Base-by-base conservation (phyloP, 164 flowering plant genomes). In the Chimonanthus salicifolius region DNA sequence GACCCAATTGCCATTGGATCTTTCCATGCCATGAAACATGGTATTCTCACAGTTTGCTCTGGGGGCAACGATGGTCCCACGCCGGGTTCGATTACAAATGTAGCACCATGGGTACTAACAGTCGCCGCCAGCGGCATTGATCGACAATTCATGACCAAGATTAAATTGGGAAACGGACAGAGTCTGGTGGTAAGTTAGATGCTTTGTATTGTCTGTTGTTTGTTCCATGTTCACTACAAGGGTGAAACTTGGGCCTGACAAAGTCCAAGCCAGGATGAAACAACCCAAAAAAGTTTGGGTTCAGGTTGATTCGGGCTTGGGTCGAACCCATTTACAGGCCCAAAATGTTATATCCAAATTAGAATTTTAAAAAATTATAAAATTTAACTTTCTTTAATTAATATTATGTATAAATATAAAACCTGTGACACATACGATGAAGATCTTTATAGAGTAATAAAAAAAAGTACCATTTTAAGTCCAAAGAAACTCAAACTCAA, bases 161-260 rank as follows among this genome's bases (percentile, higher is more conserved):
- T 80, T 18, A 67, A 33, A n/a, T 70, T 80, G 33, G 82, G 80
- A 9, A 74, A 79, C 47, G 82, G 79, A n/a, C 64, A 70, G 65
- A 64, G 82, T 87, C 83, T 7, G 4, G 0, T 5, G 3, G 0
- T 86, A 68, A 71, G 58, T 69, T 69, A 8, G 13, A 7, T 43
- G 7, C 18, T 8, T 67, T 45, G 48, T 33, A 67, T 67, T 3
- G 7, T 67, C 58, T 3, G 13, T 7, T 50, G 18, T 21, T 45
- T 16, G 7, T 43, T 67, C 33, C 47, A 18, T 63, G 16, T 51
- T 51, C 13, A 13, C 10, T 63, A 6, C 2, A 7, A 16, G 7
- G 33, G 43, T 45, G 44, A 44, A 18, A 6, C 7, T 49, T 46
- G 49, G 69, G 49, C 47, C n/a, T 21, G 9, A 3, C 9, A 10